phyloP scores from a whole-genome alignment of 805 yeast genomes.

The Saccharomyces paradoxus region DNA sequence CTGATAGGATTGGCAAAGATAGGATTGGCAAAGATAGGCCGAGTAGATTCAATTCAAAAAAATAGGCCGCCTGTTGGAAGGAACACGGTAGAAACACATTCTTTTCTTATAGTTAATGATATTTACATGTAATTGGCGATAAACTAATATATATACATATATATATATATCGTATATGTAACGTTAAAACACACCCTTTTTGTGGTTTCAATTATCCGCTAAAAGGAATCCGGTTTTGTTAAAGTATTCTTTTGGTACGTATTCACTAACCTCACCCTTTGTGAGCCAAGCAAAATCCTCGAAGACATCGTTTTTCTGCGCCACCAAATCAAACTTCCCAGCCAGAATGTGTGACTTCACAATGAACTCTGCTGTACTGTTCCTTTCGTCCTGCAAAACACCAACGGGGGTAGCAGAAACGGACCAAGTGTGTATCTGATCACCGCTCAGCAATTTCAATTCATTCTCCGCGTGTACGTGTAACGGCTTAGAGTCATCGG shows the following conservation, averaged over 20 bases:
- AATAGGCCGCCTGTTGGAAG: not conserved
- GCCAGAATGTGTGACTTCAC: constrained; percentile 84
- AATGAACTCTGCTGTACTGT: constrained; percentile 45
- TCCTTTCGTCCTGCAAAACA: constrained; percentile 38
- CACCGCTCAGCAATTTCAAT: constrained; percentile 63
- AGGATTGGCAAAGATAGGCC: not conserved
- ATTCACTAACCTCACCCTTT: constrained; percentile 60
- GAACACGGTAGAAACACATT: not conserved
- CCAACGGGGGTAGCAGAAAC: constrained; percentile 88
- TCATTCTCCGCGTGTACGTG: constrained; percentile 72
- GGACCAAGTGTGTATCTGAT: constrained; percentile 71
- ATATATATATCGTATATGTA: not conserved
- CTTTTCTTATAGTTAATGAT: not conserved
- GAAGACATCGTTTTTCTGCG: constrained; percentile 29
- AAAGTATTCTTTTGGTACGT: constrained; percentile 49
- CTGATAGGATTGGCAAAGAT: not conserved
- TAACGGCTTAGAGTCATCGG: constrained; percentile 42
- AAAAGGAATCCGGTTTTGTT: constrained; percentile 39
- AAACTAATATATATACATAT: not conserved
- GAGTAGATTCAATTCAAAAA: not conserved
- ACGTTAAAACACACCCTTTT: not conserved
- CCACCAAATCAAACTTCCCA: constrained; percentile 55
- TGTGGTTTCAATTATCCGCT: constrained; percentile 10
- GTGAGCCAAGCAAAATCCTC: constrained; percentile 74
- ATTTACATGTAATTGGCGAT: not conserved